Base-by-base conservation (phyloP, 768 basidiomycete species). In the Suillus lakei region DNA sequence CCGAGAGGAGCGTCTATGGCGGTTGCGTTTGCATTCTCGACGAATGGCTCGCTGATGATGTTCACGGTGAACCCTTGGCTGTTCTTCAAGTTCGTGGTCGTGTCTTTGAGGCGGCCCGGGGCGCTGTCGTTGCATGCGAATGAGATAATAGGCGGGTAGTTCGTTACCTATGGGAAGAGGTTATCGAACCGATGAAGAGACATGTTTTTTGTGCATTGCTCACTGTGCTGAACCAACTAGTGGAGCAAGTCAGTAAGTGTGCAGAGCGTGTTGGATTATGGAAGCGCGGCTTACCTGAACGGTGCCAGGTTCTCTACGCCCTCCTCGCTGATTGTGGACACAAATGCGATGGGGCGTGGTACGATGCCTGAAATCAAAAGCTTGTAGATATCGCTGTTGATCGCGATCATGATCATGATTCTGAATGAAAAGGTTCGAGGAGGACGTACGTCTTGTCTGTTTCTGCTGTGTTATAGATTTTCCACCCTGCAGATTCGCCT, bases 31-130 rank as follows among this genome's bases (percentile, higher is more conserved):
- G 83, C 83, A 8, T 76, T 71, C 61, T 83, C 76, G 2, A 79
- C 41, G 51, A 77, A 83, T 2, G 82, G 78, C 67, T 87, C 86
- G 46, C 84, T 85, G 70, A 89, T 88, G 71, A 86, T 85, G 68
- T 84, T 85, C 32, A 86, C 82, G 6, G 82, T 83, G 72, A 88
- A 89, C 6, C 66, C 72, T 54, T 83, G 82, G 32, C 80, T 81
- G 1, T 73, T 75, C 68, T 74, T 77, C 68, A 87, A 83, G 67
- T 87, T 87, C 32, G 69, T 68, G 32, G 77, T 70, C 0, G 84
- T 85, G 65, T 88, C 87, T 63, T 80, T 79, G 51, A 72, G 23
- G n/a, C 71, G 60, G 4, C 30, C 67, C 30, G 70, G 69, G 8
- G 66, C 67, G 23, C 67, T 68, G 32, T 61, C 46, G 18, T 36